Evolutionary conservation across 2,329 filamentous ascomycete genomes (phyloP).

Genomic region (Fusarium phyllophilum): DNA sequence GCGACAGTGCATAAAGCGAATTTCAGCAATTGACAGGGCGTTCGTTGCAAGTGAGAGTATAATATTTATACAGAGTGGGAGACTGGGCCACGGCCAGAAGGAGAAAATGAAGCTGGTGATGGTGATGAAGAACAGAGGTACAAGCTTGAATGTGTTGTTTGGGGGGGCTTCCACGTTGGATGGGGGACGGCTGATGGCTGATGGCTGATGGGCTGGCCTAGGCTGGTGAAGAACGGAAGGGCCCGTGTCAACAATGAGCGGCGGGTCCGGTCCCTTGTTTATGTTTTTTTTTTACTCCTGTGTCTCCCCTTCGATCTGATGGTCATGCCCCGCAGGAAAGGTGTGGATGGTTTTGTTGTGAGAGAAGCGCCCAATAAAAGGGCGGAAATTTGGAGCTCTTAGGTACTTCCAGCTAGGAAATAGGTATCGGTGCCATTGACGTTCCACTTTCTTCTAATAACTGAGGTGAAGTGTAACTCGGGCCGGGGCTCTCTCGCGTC

Average conservation of each 20-base stretch:
- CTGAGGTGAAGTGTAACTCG: not conserved
- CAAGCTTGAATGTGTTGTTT: slow-evolving; percentile 27
- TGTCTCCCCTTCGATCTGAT: slow-evolving; percentile 16
- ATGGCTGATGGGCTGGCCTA: slow-evolving; percentile 4
- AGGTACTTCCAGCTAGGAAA: not conserved
- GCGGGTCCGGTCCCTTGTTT: slow-evolving; percentile 38
- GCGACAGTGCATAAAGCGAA: slow-evolving; percentile 40
- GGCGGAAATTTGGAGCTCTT: not conserved
- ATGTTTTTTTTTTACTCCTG: slow-evolving; percentile 36
- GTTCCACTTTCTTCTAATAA: not conserved
- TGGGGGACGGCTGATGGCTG: slow-evolving; percentile 19
- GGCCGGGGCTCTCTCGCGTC: not conserved
- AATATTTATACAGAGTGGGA: not conserved
- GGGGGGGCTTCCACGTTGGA: slow-evolving; percentile 23
- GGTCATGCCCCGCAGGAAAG: slow-evolving; percentile 20
- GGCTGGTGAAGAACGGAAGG: slow-evolving; percentile 18
- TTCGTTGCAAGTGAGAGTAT: not conserved
- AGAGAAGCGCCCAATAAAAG: slow-evolving; percentile 6
- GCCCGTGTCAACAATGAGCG: slow-evolving; percentile 20
- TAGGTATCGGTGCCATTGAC: not conserved
- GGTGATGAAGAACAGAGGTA: slow-evolving; percentile 28
- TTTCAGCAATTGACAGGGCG: not conserved
- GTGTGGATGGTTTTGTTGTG: not conserved
- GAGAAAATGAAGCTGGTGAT: slow-evolving; percentile 23
- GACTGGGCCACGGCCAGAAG: not conserved